Base-by-base conservation (phyloP, 2,329 filamentous ascomycete species). In the Paraphoma sp. region DNA sequence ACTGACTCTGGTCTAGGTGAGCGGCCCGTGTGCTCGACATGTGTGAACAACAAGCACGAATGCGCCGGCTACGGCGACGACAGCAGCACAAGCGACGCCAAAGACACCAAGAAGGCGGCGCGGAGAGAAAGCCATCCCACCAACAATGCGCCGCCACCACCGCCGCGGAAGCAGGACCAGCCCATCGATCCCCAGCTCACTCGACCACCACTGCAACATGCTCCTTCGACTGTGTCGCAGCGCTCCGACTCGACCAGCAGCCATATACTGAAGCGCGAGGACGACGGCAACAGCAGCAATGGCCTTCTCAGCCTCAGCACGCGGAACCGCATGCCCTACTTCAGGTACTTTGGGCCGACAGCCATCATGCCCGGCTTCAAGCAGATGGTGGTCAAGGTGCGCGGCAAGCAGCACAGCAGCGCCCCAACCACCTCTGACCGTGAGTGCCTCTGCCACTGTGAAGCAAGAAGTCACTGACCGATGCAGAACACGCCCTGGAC, bases 311-410 rank as follows among this genome's bases (percentile, higher is more conserved):
- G 74, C 64, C 72, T 81, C 43, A 84, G 59, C 80, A 84, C 64
- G 75, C 80, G 72, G 81, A 85, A 89, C 69, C 85, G 89, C 51
- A 91, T 96, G 61, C 92, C 92, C 0, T 97, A 95, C 73, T 96
- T 96, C 68, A 84, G 93, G 57, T 96, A 95, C 76, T 95, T 96
- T 72, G 93, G 92, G 0, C 91, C 92, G 0, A 96, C 93, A 1
- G 93, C 92, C 60, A 96, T 96, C 69, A 91, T 95, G 50, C 92
- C 92, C 1, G 92, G 92, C 18, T 96, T 93, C 79, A 96, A 96
- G 76, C 92, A 96, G 75, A 96, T 96, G 91, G 91, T 96, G 28
- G 88, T 90, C 56, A 88, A 89, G 51, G 86, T 93, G 30, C 84
- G 88, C 56, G 87, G 89, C 57, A 82, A 87, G 56, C 84, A 87